A percentile compares a stretch with the other conserved stretches of the same genome.
Evolutionary conservation across 2,329 filamentous ascomycete genomes (phyloP).

Genomic region (Stachybotrys chartarum): DNA sequence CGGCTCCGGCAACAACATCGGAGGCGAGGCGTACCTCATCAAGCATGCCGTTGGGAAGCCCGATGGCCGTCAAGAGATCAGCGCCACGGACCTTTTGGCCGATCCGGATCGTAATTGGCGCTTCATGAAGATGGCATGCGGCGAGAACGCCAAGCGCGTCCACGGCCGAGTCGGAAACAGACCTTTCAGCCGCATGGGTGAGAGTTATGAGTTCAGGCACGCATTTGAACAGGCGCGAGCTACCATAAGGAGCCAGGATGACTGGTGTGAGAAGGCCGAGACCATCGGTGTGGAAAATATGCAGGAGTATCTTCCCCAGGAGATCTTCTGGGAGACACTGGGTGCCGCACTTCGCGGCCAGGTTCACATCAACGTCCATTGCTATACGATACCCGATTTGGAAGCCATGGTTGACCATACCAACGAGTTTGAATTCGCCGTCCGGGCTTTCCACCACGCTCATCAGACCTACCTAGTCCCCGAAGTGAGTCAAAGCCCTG

Average conservation of each 20-base stretch:
- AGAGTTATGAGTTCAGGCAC: constrained; percentile 63
- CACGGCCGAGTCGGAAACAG: constrained; percentile 48
- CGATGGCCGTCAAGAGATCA: constrained; percentile 56
- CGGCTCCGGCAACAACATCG: constrained; percentile 67
- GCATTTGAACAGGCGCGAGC: constrained; percentile 56
- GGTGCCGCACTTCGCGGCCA: constrained; percentile 58
- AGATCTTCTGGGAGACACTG: constrained; percentile 57
- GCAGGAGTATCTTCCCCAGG: constrained; percentile 51
- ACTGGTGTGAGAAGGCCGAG: constrained; percentile 57
- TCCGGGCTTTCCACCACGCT: constrained; percentile 64
- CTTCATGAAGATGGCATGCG: constrained; percentile 73
- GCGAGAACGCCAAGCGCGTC: constrained; percentile 59
- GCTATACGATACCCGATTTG: constrained; percentile 62
- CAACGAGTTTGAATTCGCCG: constrained; percentile 62
- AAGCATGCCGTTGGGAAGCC: constrained; percentile 57
- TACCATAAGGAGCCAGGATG: constrained; percentile 54
- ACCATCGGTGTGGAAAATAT: constrained; percentile 41
- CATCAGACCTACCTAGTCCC: constrained; percentile 61
- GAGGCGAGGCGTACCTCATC: constrained; percentile 61
- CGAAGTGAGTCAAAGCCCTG: constrained; percentile 37
- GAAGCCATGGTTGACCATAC: constrained; percentile 64
- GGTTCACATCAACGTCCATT: constrained; percentile 64
- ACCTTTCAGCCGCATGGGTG: constrained; percentile 56
- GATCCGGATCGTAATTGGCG: constrained; percentile 59
- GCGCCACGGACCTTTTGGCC: constrained; percentile 55